A percentile compares a stretch with the other conserved stretches of the same genome.
These are phyloP conservation scores for Boletus rubropictus DNA, from an alignment of 768 basidiomycete species.

Conservation along the genomic window DNA sequence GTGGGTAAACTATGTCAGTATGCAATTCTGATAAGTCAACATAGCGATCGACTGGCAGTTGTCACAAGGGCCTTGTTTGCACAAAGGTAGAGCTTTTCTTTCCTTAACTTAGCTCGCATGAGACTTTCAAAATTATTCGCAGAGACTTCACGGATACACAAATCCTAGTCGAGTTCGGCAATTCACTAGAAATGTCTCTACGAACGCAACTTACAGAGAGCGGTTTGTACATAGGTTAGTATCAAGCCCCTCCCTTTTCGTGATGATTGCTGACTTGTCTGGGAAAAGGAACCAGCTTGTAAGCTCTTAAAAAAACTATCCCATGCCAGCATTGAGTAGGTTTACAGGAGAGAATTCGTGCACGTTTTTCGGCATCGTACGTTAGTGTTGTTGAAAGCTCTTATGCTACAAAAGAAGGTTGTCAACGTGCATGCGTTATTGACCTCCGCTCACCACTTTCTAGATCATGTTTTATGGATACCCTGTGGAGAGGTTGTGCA, in stretches of 20 bases:
- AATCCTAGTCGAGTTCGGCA: slow-evolving; percentile 85
- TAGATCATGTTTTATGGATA: slow-evolving; percentile 97
- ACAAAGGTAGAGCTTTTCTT: slow-evolving; percentile 49
- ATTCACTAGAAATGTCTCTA: slow-evolving; percentile 69
- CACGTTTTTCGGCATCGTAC: slow-evolving; percentile 92
- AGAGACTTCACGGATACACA: slow-evolving; percentile 84
- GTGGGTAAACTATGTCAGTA: slow-evolving; percentile 3
- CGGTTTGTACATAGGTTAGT: slow-evolving; percentile 89
- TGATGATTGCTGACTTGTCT: slow-evolving; percentile 7
- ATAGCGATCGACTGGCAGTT: slow-evolving; percentile 86
- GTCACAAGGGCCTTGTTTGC: slow-evolving; percentile 89
- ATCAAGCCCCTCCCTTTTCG: not conserved
- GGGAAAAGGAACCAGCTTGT: slow-evolving; percentile 65
- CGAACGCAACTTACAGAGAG: slow-evolving; percentile 84
- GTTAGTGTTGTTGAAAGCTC: slow-evolving; percentile 86
- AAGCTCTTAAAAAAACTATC: slow-evolving; percentile 19
- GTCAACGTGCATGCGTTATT: slow-evolving; percentile 12
- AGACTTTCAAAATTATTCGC: not conserved
- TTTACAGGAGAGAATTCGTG: slow-evolving; percentile 76
- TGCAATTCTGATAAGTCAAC: slow-evolving; percentile 3
- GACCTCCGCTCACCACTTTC: slow-evolving; percentile 6
- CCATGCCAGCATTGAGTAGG: not conserved
- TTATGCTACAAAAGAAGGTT: slow-evolving; percentile 91
- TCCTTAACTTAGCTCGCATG: not conserved
- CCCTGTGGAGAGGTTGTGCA: slow-evolving; percentile 93